Evolutionary conservation across 2,329 filamentous ascomycete genomes (phyloP).

Genomic region (Anthostomella pinea): DNA sequence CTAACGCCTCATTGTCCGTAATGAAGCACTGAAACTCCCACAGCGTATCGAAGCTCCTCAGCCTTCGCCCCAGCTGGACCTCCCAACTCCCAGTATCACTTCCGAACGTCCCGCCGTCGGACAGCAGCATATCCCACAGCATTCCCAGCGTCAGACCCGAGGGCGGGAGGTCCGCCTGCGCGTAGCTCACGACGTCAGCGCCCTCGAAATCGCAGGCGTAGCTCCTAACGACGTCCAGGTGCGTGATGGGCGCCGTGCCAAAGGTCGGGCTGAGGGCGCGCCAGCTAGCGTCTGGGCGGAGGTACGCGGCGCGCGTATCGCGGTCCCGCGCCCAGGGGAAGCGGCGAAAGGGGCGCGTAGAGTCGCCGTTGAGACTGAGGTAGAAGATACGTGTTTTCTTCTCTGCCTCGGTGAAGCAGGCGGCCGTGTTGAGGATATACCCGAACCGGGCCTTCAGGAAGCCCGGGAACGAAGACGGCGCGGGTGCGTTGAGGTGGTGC

Average conservation of each 20-base stretch:
- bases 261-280: slow-evolving; percentile 16
- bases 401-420: slow-evolving; percentile 17
- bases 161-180: slow-evolving; percentile 17
- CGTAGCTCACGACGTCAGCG: slow-evolving; percentile 16
- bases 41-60: slow-evolving; percentile 19
- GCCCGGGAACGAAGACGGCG: not conserved
- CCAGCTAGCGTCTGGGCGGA: slow-evolving; percentile 23
- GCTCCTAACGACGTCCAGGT: slow-evolving; percentile 18
- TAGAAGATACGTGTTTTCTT: too few relatives aligned
- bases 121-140: slow-evolving; percentile 21
- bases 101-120: slow-evolving; percentile 16
- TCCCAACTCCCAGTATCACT: slow-evolving; percentile 21
- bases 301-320: slow-evolving; percentile 8
- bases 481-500: not conserved
- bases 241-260: slow-evolving; percentile 22
- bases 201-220: slow-evolving; percentile 8
- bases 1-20: slow-evolving; percentile 15
- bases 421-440: slow-evolving; percentile 16
- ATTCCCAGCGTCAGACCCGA: slow-evolving; percentile 22
- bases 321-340: slow-evolving; percentile 17
- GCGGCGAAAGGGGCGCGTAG: slow-evolving; percentile 20
- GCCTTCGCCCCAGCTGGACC: slow-evolving; percentile 16
- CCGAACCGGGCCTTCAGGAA: slow-evolving; percentile 15
- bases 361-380: slow-evolving; percentile 18
- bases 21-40: slow-evolving; percentile 22